Evolutionary conservation across 192 early-diverging fungal genomes (phyloP), one percentile per base, ranked within the genome.

Genomic region (Backusella luteola): DNA sequence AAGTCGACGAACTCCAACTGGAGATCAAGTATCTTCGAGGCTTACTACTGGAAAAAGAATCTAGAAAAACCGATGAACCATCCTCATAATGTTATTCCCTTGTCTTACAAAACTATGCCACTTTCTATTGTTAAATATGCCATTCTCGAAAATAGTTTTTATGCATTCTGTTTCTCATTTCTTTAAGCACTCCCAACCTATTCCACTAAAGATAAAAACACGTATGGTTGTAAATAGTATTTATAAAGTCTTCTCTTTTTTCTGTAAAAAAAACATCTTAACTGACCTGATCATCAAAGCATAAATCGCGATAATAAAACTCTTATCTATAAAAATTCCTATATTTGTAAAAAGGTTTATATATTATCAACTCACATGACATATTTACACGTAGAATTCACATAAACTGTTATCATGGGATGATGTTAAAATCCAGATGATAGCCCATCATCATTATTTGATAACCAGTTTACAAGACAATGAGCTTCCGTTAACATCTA

Each of bases 11-110:
- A 76, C 87, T 97, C 71, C 94, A 96, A 77, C 93, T 91, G 76
- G 97, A 98, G 84, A 90, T 95, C 68, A 93, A 90, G 67, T 97
- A 94, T 93, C 84, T 98, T 73, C 86, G 96, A 63, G 90, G 91
- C 52, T 86, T 97, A 59, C 87, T 97, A 36, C 89, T 92, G 0
- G 94, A 97, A 78, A 91, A 92, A 81, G 88, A 90, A 46, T 83
- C 89, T n/a, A 63, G 21, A 29, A 63, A 29, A 14, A 63, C 23
- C 23, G 26, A 23, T 26, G 56, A 63, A 63, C 6, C 23, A 26
- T 63, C 23, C 26, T 29, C 56, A 63, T 26, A 63, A 11, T 12
- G 3, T 4, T 3, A 21, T 63, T 63, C 23, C 23, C 56, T 63
- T 63, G 2, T 56, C 12, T 44, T 44, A 44, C 17, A 39, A 39